Evolutionary conservation across 2,329 filamentous ascomycete species (phyloP).

Genomic region (Trichoderma atroviride): DNA sequence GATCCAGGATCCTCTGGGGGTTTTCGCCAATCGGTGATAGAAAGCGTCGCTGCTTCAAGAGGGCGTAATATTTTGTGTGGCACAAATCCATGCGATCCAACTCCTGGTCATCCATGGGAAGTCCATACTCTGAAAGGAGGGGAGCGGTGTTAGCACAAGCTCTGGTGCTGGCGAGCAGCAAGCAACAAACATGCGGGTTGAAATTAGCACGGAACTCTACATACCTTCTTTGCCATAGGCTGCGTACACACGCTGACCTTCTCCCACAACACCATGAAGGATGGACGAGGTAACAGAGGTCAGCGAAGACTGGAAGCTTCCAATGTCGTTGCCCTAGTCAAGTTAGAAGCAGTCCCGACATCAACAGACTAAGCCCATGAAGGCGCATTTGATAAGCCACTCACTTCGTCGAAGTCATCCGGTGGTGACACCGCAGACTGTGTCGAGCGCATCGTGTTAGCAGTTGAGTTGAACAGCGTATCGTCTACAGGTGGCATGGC

Average conservation of each 20-base stretch:
- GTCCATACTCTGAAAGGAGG: slow-evolving; percentile 40
- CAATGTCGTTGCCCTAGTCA: slow-evolving; percentile 31
- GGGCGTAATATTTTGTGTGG: slow-evolving; percentile 40
- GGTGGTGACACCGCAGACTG: slow-evolving; percentile 29
- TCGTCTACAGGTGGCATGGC: neutral
- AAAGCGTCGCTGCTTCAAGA: slow-evolving; percentile 35
- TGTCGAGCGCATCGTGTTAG: slow-evolving; percentile 17
- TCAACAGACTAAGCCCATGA: neutral
- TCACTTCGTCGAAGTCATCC: slow-evolving; percentile 36
- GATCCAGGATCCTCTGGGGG: slow-evolving; percentile 37
- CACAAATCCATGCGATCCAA: slow-evolving; percentile 45
- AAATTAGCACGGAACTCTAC: neutral
- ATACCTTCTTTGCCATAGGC: slow-evolving; percentile 40
- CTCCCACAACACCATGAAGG: slow-evolving; percentile 33
- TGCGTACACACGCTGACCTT: slow-evolving; percentile 40
- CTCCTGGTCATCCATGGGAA: slow-evolving; percentile 46
- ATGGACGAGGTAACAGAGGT: slow-evolving; percentile 38
- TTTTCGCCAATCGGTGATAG: slow-evolving; percentile 31
- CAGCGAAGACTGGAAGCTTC: slow-evolving; percentile 33
- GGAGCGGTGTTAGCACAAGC: neutral
- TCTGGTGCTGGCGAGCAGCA: neutral
- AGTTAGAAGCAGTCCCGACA: slow-evolving; percentile 35
- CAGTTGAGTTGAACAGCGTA: neutral
- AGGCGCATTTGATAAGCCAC: neutral
- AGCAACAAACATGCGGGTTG: neutral